Percentiles rank a stretch among this genome's conserved stretches.
phyloP scores from a whole-genome alignment of 2,329 filamentous ascomycete genomes.

The Colletotrichum sp. region DNA sequence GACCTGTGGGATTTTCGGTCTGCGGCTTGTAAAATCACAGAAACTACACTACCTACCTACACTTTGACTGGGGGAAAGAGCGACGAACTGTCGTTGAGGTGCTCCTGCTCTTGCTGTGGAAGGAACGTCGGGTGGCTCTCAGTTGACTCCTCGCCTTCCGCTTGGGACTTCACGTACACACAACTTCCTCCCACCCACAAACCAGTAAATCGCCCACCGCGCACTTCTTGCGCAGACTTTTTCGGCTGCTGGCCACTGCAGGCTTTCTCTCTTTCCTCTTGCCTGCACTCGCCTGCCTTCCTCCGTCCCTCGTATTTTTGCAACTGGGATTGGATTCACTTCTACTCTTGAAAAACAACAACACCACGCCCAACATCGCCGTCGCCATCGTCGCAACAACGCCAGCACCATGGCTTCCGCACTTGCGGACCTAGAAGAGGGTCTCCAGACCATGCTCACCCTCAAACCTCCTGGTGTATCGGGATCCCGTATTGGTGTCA shows the following conservation, averaged over 20 bases:
- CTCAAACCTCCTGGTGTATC: slow-evolving; percentile 95
- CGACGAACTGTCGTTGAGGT: not conserved
- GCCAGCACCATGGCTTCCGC: slow-evolving; percentile 68
- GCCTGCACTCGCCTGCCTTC: not conserved
- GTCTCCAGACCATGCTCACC: slow-evolving; percentile 88
- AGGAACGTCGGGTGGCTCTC: not conserved
- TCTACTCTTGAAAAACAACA: not conserved
- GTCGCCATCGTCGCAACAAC: not conserved
- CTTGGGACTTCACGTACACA: slow-evolving; percentile 5
- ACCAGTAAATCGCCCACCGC: slow-evolving; percentile 12
- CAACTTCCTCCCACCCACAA: not conserved
- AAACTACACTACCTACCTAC: not conserved
- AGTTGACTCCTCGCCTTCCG: not conserved
- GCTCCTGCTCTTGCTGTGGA: not conserved
- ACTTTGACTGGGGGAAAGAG: slow-evolving; percentile 12
- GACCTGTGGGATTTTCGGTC: slow-evolving; percentile 5
- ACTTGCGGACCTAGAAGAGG: slow-evolving; percentile 88
- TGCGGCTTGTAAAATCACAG: slow-evolving; percentile 14
- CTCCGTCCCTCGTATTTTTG: slow-evolving; percentile 6
- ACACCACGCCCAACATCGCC: not conserved
- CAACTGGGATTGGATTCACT: not conserved
- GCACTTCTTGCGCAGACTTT: not conserved
- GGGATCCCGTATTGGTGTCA: slow-evolving; percentile 85
- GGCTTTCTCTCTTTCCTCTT: not conserved
- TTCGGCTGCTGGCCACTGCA: not conserved